Evolutionary conservation across 352 stramenopile genomes (phyloP).

Genomic region (Phytophthora sojae): DNA sequence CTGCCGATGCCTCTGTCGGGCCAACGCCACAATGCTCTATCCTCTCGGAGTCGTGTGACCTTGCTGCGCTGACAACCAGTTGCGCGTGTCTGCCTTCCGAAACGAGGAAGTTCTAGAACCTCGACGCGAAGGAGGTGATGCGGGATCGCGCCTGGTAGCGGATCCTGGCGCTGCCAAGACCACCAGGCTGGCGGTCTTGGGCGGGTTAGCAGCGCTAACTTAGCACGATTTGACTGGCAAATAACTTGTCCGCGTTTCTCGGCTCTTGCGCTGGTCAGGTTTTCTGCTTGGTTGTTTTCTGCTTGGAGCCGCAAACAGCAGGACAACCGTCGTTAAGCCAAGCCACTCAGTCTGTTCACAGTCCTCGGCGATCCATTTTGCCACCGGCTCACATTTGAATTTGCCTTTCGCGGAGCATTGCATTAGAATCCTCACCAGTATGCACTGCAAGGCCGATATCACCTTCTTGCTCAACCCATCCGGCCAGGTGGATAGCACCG

Average conservation of each 20-base stretch:
- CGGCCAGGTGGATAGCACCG: background rate
- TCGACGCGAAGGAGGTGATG: slow-evolving; percentile 9
- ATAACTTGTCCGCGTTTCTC: slow-evolving; percentile 15
- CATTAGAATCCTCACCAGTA: slow-evolving; percentile 5
- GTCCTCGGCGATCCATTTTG: background rate
- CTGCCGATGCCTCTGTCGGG: background rate
- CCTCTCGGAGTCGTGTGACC: slow-evolving; percentile 17
- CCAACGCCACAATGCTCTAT: slow-evolving; percentile 11
- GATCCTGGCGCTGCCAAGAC: slow-evolving; percentile 12
- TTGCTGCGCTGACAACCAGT: slow-evolving; percentile 6
- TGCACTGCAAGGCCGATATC: slow-evolving; percentile 49
- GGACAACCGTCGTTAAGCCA: background rate
- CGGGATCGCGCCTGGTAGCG: slow-evolving; percentile 1
- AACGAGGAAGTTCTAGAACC: slow-evolving; percentile 15
- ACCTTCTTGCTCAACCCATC: slow-evolving; percentile 45
- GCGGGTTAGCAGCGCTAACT: no score
- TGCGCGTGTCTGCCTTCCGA: slow-evolving; percentile 23
- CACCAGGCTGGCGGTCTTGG: background rate
- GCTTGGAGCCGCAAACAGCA: slow-evolving; percentile 15
- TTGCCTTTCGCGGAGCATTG: slow-evolving; percentile 8
- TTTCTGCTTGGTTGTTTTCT: slow-evolving; percentile 21
- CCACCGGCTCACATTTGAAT: slow-evolving; percentile 19
- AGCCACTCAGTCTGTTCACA: background rate
- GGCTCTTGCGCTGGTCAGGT: slow-evolving; percentile 8
- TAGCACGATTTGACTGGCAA: slow-evolving; percentile 9